Base-by-base conservation (phyloP, 352 stramenopile genomes). In the Pythium brachiatum region DNA sequence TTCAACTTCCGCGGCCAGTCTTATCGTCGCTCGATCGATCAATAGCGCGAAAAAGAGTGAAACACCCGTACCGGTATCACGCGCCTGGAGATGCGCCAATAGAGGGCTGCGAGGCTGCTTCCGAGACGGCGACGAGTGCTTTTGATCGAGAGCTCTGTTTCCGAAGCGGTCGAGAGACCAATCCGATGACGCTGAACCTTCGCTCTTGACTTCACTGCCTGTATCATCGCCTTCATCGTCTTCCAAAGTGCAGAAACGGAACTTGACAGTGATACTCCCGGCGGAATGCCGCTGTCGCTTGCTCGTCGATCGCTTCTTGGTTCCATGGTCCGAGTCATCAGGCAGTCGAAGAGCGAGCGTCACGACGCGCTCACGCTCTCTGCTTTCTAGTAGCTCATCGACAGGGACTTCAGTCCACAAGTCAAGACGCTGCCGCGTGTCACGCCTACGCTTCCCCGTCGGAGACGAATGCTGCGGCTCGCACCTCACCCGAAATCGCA, bases 401-500 rank as follows among this genome's bases (percentile, higher is more conserved):
- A 50, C 58, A 8, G 53, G n/a, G 27, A 64, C 47, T 18, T 67
- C 47, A 0, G 53, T 31, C 2, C n/a, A 32, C 9, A 63, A 36
- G 38, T 67, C 53, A 31, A 66, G 16, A 39, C 46, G 20, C n/a
- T 58, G 56, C 27, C 20, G 39, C 3, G 15, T 4, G 5, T 25
- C 43, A 16, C 57, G 57, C 20, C 25, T 46, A 23, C 64, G 52
- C 13, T 41, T 20, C 20, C 60, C 50, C 3, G 32, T 20, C 15
- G 51, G 54, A 11, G 62, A 69, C 3, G 66, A 43, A 18, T 66
- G 51, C 41, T 73, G 66, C 1, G 61, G 55, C 23, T 67, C n/a
- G 26, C 64, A 71, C n/a, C 64, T 60, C 27, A 67, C 64, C 9
- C 64, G 58, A 29, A 71, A 71, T n/a, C 41, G 39, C 1, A 70